Conservation (phyloP, 768 basidiomycete genomes). For the Amanita thiersii region DNA sequence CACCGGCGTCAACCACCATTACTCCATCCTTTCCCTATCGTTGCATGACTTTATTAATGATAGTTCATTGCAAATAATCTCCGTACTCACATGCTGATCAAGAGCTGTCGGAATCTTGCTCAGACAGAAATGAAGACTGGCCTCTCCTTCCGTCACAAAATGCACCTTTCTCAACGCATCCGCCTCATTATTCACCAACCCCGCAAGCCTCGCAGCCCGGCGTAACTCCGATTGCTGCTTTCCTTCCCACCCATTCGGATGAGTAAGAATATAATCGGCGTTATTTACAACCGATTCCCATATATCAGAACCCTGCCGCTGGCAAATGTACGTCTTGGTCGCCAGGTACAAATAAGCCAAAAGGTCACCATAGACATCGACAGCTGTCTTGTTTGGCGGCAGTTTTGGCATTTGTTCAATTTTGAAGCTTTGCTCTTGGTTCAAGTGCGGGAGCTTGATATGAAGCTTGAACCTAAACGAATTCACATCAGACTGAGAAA, state of each 20-base stretch:
- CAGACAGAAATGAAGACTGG: slow-evolving; percentile 44
- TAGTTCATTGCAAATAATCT: not conserved
- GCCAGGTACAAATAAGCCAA: slow-evolving; percentile 31
- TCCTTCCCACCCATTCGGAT: slow-evolving; percentile 52
- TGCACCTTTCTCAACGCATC: slow-evolving; percentile 29
- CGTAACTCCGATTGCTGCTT: slow-evolving; percentile 42
- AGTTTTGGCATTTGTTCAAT: no score
- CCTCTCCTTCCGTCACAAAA: slow-evolving; percentile 49
- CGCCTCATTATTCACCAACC: slow-evolving; percentile 28
- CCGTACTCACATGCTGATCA: no score
- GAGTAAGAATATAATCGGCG: slow-evolving; percentile 34
- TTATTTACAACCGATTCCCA: slow-evolving; percentile 16
- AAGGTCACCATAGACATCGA: slow-evolving; percentile 32
- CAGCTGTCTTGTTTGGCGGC: slow-evolving; percentile 24
- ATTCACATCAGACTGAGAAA: not conserved
- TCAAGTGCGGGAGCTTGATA: no score
- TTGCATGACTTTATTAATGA: not conserved
- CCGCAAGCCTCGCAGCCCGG: slow-evolving; percentile 34
- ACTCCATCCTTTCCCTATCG: not conserved
- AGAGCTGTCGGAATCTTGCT: no score
- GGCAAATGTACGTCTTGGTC: slow-evolving; percentile 26
- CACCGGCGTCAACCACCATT: slow-evolving; percentile 3
- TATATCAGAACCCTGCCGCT: slow-evolving; percentile 18
- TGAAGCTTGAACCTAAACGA: slow-evolving; percentile 3
- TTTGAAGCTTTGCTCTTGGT: no score